These are phyloP conservation scores for Suillus placidus DNA, from an alignment of 768 basidiomycete genomes.

Conservation along the genomic window DNA sequence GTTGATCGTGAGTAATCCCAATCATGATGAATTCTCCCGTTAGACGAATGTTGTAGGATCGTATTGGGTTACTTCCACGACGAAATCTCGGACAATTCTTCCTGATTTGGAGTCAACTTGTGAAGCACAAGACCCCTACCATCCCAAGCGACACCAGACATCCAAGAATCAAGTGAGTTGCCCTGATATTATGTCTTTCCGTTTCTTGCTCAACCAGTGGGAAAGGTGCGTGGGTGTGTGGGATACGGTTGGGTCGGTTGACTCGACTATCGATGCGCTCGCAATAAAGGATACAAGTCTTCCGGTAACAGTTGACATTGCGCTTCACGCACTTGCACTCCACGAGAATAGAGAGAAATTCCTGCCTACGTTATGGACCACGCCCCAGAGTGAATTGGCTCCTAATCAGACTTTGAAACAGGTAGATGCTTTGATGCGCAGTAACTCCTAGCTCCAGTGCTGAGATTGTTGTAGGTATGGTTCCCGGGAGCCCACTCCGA, in stretches of 20 bases:
- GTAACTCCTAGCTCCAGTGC: not conserved
- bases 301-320: constrained; percentile 19
- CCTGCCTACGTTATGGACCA: constrained; percentile 22
- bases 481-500: constrained; percentile 30
- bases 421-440: constrained; percentile 6
- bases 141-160: not conserved
- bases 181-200: constrained; percentile 2
- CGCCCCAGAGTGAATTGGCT: constrained; percentile 3
- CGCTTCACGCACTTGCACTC: constrained; percentile 30
- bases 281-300: constrained; percentile 21
- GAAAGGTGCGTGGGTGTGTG: constrained; percentile 24
- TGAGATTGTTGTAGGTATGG: constrained; percentile 23
- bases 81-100: constrained; percentile 21
- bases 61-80: constrained; percentile 26
- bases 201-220: too few species aligned
- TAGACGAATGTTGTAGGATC: too few species aligned
- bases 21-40: too few species aligned
- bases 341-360: constrained; percentile 29
- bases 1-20: too few species aligned
- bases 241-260: constrained; percentile 27
- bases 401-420: constrained; percentile 19
- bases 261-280: constrained; percentile 12
- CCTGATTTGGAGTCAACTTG: constrained; percentile 14
- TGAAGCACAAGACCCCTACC: constrained; percentile 7
- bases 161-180: not conserved